A percentile compares a stretch with the other conserved stretches of the same genome.
These are phyloP conservation scores for Lasiosphaeria hispida DNA, from an alignment of 495 filamentous ascomycete genomes.

Conservation along the genomic window DNA sequence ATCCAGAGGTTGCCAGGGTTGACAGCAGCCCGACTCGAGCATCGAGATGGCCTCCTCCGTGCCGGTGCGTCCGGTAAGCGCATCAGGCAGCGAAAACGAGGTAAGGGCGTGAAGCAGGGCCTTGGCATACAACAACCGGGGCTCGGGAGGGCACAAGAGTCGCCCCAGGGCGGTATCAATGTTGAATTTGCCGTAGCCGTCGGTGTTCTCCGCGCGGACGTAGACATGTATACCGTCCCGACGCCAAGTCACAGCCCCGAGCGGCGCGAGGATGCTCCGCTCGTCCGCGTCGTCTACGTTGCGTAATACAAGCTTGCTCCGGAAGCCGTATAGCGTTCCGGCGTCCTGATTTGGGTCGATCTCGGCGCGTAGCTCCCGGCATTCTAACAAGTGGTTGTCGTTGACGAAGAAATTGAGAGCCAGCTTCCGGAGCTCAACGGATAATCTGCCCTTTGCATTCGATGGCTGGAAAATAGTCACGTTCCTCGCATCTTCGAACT, in stretches of 20 bases:
- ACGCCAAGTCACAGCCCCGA: neutral
- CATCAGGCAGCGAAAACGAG: conserved; percentile 2
- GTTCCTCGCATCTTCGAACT: neutral
- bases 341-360: conserved; percentile 12
- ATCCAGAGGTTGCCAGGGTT: conserved; percentile 1
- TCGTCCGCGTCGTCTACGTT: neutral
- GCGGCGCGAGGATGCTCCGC: conserved; percentile 8
- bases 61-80: conserved; percentile 6
- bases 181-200: conserved; percentile 1
- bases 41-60: conserved; percentile 4
- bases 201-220: neutral
- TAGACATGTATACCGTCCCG: neutral
- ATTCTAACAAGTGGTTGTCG: neutral
- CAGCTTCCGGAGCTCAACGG: neutral
- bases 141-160: conserved; percentile 4
- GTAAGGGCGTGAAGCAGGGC: conserved; percentile 5
- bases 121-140: conserved; percentile 4
- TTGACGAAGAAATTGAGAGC: neutral
- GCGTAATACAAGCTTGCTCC: conserved; percentile 2
- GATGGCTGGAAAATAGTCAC: neutral
- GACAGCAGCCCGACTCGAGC: neutral
- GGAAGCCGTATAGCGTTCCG: conserved; percentile 1
- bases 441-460: neutral
- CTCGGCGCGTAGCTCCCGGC: conserved; percentile 2
- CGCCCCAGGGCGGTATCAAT: conserved; percentile 3